phyloP scores from a whole-genome alignment of 495 filamentous ascomycete species.

The Paragyromitra xinjiangensis region DNA sequence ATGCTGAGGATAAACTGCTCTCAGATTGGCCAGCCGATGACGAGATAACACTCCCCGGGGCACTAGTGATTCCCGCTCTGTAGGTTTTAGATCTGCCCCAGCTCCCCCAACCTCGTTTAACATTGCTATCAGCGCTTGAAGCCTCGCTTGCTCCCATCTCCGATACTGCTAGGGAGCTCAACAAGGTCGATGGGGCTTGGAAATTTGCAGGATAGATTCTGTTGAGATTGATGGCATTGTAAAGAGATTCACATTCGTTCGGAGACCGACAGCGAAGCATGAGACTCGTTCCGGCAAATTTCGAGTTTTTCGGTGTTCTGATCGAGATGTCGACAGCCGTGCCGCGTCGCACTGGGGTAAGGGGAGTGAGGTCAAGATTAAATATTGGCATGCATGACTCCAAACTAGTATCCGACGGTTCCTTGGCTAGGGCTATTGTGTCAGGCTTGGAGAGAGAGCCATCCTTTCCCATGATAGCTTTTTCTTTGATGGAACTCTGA shows the following conservation, averaged over 20 bases:
- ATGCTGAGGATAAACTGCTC: constrained; percentile 66
- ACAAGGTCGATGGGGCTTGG: constrained; percentile 44
- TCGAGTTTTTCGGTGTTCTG: constrained; percentile 76
- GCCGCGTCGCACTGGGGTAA: constrained; percentile 85
- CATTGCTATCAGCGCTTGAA: constrained; percentile 48
- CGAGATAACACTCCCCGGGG: constrained; percentile 59
- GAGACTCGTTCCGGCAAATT: constrained; percentile 76
- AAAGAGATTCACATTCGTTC: constrained; percentile 81
- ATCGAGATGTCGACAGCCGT: constrained; percentile 95
- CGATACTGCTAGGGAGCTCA: constrained; percentile 50
- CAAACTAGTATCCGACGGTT: constrained; percentile 33
- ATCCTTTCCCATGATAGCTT: constrained; percentile 10
- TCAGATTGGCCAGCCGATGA: constrained; percentile 60
- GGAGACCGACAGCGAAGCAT: constrained; percentile 85
- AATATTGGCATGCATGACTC: constrained; percentile 59
- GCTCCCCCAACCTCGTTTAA: constrained; percentile 56
- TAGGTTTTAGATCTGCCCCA: constrained; percentile 57
- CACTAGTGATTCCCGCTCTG: constrained; percentile 50
- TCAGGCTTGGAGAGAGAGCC: constrained; percentile 4
- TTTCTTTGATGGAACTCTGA: constrained; percentile 28
- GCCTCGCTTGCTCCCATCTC: constrained; percentile 50
- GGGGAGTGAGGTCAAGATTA: constrained; percentile 82
- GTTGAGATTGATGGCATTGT: constrained; percentile 77
- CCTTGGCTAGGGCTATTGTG: background rate
- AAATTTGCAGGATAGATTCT: constrained; percentile 53